Conservation (phyloP, 2,329 filamentous ascomycete genomes). For the Phaeosphaeriaceae sp. region DNA sequence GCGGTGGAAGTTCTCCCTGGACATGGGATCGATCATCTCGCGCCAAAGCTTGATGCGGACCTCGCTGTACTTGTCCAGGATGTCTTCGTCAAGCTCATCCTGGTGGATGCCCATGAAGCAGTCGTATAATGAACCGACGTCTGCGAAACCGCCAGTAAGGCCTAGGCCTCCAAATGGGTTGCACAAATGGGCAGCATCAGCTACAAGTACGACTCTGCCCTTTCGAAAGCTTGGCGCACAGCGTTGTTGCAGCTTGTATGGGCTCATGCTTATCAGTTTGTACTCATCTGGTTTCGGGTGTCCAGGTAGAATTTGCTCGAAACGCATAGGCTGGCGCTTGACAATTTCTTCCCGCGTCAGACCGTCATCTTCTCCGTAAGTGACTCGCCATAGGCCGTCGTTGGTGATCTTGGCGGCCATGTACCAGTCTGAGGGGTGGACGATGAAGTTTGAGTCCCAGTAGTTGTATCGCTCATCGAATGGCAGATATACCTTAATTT, state of each 20-base stretch:
- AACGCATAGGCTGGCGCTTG: constrained; percentile 63
- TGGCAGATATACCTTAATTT: constrained; percentile 64
- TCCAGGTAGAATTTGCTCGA: constrained; percentile 66
- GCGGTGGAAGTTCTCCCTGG: constrained; percentile 51
- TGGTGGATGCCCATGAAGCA: constrained; percentile 56
- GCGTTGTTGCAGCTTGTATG: constrained; percentile 69
- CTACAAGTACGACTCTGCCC: constrained; percentile 65
- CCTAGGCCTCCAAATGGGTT: constrained; percentile 68
- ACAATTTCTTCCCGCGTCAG: constrained; percentile 63
- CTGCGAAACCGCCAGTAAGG: constrained; percentile 70
- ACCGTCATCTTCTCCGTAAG: constrained; percentile 66
- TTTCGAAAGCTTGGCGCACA: constrained; percentile 66
- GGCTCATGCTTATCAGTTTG: constrained; percentile 64
- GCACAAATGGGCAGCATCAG: constrained; percentile 69
- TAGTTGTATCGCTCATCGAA: constrained; percentile 65
- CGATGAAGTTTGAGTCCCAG: constrained; percentile 67
- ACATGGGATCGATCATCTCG: constrained; percentile 47
- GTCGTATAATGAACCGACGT: constrained; percentile 68
- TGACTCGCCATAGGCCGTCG: constrained; percentile 69
- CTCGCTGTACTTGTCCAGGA: constrained; percentile 46
- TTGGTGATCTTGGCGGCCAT: constrained; percentile 68
- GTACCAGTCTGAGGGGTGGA: constrained; percentile 68
- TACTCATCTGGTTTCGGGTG: constrained; percentile 67
- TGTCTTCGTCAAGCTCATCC: constrained; percentile 42
- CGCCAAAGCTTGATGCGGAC: constrained; percentile 43